phyloP scores from a whole-genome alignment of 345 rosid genomes.

The Diplotaxis tenuifolia region DNA sequence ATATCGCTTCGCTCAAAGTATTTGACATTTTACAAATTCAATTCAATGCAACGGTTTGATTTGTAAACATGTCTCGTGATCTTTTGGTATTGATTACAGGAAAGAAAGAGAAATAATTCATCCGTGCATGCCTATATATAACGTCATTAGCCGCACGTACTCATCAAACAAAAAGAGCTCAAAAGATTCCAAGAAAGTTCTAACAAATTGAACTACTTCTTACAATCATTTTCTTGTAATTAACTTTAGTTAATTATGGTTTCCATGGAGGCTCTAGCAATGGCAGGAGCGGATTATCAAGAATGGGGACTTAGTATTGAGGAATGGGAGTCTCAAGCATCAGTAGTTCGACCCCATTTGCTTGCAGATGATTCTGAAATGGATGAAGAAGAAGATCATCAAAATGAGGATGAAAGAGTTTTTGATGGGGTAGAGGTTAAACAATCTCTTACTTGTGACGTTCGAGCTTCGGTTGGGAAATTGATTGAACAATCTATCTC shows the following conservation, averaged over 20 bases:
- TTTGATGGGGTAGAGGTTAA: not conserved
- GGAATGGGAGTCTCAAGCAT: slow-evolving; percentile 42
- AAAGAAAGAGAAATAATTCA: not conserved
- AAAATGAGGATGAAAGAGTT: slow-evolving; percentile 8
- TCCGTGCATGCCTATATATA: slow-evolving; percentile 9
- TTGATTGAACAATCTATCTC: not conserved
- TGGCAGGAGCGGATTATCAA: slow-evolving; percentile 42
- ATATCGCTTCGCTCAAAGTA: slow-evolving; percentile 16
- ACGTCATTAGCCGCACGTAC: slow-evolving; percentile 19
- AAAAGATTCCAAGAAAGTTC: not conserved
- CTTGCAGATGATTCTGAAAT: slow-evolving; percentile 25
- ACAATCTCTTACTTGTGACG: slow-evolving; percentile 8
- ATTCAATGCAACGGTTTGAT: slow-evolving; percentile 16
- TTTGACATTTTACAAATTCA: slow-evolving; percentile 9
- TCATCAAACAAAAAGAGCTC: slow-evolving; percentile 13
- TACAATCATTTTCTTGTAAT: not conserved
- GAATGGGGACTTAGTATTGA: slow-evolving; percentile 38
- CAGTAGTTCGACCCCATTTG: slow-evolving; percentile 34
- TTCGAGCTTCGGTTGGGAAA: slow-evolving; percentile 5
- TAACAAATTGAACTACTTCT: slow-evolving; percentile 7
- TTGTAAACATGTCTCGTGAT: slow-evolving; percentile 21
- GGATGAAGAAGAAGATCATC: slow-evolving; percentile 15
- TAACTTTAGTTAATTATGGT: slow-evolving; percentile 7
- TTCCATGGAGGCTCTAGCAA: slow-evolving; percentile 50
- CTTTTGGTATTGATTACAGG: slow-evolving; percentile 1